Evolutionary conservation across 78 protist species (phyloP), one percentile per base, ranked within the genome.

Genomic region (Monocercomonoides exilis): DNA sequence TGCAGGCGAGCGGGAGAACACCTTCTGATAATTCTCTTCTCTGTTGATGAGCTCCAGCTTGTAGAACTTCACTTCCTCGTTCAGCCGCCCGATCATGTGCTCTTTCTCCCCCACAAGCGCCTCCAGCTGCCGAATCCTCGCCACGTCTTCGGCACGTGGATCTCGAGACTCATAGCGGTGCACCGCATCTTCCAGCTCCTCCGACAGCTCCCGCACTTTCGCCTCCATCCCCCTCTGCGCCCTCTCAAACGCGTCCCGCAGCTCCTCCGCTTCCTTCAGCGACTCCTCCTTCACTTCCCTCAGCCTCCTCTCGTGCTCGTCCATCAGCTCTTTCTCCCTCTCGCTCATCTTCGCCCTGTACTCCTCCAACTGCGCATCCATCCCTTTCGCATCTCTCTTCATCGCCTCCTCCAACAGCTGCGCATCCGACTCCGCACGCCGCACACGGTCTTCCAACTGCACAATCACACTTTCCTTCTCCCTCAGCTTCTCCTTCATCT

Each of bases 1-100:
- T 4, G 2, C 43, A 46, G 35, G 11, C 4, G 63, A 2, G 21
- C 85, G 35, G n/a, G 84, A 46, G 84, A 86, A 86, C 34, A 2
- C 41, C 45, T 86, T 63, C 64, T 34, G 64, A 63, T 70, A 86
- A 80, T 43, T 86, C 43, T 86, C 88, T 77, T 86, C 88, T 46
- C 88, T 80, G 80, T 86, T 86, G 34, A 29, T 0, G 43, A 86
- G 88, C 88, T 86, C 88, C 35, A 86, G 88, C 45, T 54, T 45
- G 88, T 63, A 86, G 88, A 70, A 86, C 82, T 86, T 86, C 82
- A 86, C 21, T 44, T 86, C 88, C 84, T 86, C 88, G 43, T 84
- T 79, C 43, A 33, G 82, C 82, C 82, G 6, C 42, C 82, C 6
- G 82, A 79, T 79, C 82, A 79, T 21, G 82, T 21, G 82, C 82